Evolutionary conservation across 805 yeast genomes (phyloP), one percentile per base, ranked within the genome.

Genomic region (Wickerhamomyces silvicola): DNA sequence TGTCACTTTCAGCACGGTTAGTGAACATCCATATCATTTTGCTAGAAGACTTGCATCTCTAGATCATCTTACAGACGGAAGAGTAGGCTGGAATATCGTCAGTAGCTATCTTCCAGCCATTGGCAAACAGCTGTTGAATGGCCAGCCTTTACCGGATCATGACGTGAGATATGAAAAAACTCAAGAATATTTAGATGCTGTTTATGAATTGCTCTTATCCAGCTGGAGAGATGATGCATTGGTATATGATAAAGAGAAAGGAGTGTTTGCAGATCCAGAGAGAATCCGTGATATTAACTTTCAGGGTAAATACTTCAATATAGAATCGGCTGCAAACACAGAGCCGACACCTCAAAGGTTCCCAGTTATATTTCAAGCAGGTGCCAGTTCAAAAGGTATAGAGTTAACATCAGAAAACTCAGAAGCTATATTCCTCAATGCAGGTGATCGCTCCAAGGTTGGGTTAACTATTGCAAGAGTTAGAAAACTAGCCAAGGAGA

Each of bases 61-160:
- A n/a, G n/a, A n/a, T n/a, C n/a, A n/a, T n/a, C n/a, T n/a, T n/a
- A n/a, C n/a, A n/a, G n/a, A n/a, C n/a, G n/a, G n/a, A n/a, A n/a
- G n/a, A n/a, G n/a, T n/a, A n/a, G n/a, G n/a, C n/a, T n/a, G 70
- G 70, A 65, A 65, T 39, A 56, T 65, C 13, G 70, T 65, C 18
- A 56, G 67, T 8, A 59, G 66, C 5, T 63, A 64, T 30, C 44
- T 64, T 32, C 66, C 63, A 30, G 52, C 62, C 41, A 67, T 68
- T 6, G 60, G 68, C 6, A 47, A 57, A 36, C 59, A 63, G 32
- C 41, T 60, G 22, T 43, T 61, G 21, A 60, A 63, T 32, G 62
- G 60, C 4, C 56, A 51, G 23, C 32, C 43, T 4, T 49, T 62
- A 18, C 62, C 66, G 9, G 59, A 52, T 3, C 69, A 64, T 37